Evolutionary conservation across 2,329 filamentous ascomycete genomes (phyloP).

Genomic region (Fusarium newnesense): DNA sequence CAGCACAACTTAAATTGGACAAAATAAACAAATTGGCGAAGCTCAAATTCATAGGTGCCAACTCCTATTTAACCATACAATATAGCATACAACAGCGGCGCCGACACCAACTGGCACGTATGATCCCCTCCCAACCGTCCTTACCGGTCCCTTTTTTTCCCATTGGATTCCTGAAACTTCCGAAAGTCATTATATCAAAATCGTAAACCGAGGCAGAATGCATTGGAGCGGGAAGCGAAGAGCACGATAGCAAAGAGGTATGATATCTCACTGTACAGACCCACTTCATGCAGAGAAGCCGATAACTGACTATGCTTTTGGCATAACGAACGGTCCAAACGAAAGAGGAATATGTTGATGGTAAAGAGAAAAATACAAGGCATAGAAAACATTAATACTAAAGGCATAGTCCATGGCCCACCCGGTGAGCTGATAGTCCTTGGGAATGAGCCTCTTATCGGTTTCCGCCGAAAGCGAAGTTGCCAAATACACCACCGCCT

Average conservation of each 20-base stretch:
- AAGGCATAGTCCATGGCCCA: constrained; percentile 20
- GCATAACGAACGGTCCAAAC: constrained; percentile 6
- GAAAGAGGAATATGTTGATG: background rate
- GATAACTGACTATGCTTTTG: background rate
- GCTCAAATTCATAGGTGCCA: constrained; percentile 32
- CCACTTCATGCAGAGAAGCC: background rate
- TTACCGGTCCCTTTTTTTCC: constrained; percentile 5
- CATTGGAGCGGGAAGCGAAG: background rate
- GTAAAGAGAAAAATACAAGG: constrained; percentile 16
- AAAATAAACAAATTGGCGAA: constrained; percentile 4
- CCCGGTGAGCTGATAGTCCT: background rate
- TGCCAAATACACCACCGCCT: constrained; percentile 79
- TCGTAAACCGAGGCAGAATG: constrained; percentile 10
- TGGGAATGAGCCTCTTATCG: constrained; percentile 42
- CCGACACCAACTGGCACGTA: constrained; percentile 30
- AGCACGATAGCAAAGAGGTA: background rate
- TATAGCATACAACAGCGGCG: constrained; percentile 38
- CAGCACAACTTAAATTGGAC: background rate
- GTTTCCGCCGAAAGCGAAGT: constrained; percentile 67
- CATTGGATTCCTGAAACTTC: constrained; percentile 20
- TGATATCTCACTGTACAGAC: background rate
- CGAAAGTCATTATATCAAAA: constrained; percentile 19
- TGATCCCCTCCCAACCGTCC: constrained; percentile 16
- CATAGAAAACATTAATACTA: constrained; percentile 25
- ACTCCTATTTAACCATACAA: constrained; percentile 39